These are phyloP conservation scores for Lotus japonicus DNA, from an alignment of 306 rosid species.

Conservation along the genomic window DNA sequence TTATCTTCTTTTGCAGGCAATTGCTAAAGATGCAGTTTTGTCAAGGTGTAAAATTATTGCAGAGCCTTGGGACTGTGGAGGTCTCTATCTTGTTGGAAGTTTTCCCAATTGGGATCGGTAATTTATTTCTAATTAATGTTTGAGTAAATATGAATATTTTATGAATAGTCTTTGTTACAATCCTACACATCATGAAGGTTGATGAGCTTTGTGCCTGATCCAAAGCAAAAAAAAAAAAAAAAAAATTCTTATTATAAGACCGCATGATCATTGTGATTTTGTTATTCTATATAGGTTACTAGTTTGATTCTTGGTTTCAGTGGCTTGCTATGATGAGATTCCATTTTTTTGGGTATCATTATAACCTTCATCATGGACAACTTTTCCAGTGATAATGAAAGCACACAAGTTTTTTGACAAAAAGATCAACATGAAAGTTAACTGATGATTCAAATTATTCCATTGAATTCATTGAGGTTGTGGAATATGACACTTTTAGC, in stretches of 20 bases:
- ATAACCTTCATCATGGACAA: background rate
- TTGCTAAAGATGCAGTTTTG: slow-evolving; percentile 76
- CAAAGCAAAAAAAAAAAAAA: slow-evolving; percentile 25
- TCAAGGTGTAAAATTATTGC: slow-evolving; percentile 90
- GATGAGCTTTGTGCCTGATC: slow-evolving; percentile 3
- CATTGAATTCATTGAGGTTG: slow-evolving; percentile 9
- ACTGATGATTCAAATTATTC: slow-evolving; percentile 9
- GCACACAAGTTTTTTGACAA: background rate
- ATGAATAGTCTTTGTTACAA: slow-evolving; percentile 17
- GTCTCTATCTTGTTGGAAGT: slow-evolving; percentile 91
- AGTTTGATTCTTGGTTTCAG: slow-evolving; percentile 10
- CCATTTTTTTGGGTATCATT: background rate
- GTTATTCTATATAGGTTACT: background rate
- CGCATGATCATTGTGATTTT: background rate
- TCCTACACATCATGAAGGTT: slow-evolving; percentile 4
- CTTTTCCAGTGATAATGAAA: slow-evolving; percentile 10
- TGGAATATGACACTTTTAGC: background rate
- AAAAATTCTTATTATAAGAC: background rate
- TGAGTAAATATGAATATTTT: background rate
- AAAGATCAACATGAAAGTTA: background rate
- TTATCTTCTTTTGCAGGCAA: slow-evolving; percentile 50
- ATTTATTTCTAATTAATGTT: background rate
- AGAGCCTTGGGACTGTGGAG: slow-evolving; percentile 99
- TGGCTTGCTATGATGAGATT: slow-evolving; percentile 7
- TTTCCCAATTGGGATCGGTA: slow-evolving; percentile 99